Base-by-base conservation (phyloP, 352 stramenopile species). In the Pythium utonaiense region DNA sequence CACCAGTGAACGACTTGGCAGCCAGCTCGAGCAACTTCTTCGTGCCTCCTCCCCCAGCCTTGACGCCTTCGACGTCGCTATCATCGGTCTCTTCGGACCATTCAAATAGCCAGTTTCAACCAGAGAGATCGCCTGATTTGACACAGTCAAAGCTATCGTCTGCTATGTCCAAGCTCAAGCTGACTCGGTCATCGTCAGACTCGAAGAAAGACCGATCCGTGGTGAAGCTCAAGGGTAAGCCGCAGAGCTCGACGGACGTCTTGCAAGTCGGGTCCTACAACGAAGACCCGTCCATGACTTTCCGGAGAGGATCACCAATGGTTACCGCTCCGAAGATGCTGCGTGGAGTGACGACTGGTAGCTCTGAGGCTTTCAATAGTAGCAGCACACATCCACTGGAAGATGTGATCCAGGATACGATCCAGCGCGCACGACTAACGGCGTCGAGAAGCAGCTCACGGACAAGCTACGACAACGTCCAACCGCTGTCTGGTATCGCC, bases 391-490 rank as follows among this genome's bases (percentile, higher is more conserved):
- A 67, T 44, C 54, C 59, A 3, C 62, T 86, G 3, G 75, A 89
- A 63, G 78, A 84, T 9, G 70, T 84, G 28, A 83, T 89, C 27
- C 71, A 89, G n/a, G 78, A 89, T 48, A 85, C 80, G n/a, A 71
- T 93, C 21, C 77, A 88, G 51, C 78, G 80, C 24, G 76, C 77
- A 7, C 57, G 79, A 33, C 61, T 79, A 10, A 89, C 74, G 8
- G 72, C 78, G 8, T 80, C 75, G 4, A 76, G 78, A 9, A 88
- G 75, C 57, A 93, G 79, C 48, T 80, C 80, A 1, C 76, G 78
- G 3, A 88, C 75, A 3, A 88, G 78, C n/a, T 93, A 89, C 50
- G 83, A 91, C 59, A 91, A 89, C 44, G 66, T 89, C 8, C 79
- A 89, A 34, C 86, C 86, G 3, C 60, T 95, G 3, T 75, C 77